Percentiles rank a stretch among this genome's conserved stretches.
Conservation (phyloP, 2,329 filamentous ascomycete genomes). For the Hirsutella minnesotensis region DNA sequence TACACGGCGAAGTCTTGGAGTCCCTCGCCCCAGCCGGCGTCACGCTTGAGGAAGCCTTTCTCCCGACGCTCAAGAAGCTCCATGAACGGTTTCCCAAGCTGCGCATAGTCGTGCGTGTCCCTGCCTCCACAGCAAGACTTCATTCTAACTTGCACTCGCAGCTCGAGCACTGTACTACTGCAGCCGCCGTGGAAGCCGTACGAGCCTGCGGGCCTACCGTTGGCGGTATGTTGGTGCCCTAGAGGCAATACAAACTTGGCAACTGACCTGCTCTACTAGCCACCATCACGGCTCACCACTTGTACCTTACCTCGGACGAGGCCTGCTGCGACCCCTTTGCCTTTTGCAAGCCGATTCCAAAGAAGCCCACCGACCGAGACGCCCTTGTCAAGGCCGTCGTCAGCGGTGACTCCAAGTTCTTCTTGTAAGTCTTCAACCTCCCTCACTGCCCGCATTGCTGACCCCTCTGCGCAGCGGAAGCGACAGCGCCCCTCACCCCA, state of each 20-base stretch:
- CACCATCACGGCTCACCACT: constrained; percentile 79
- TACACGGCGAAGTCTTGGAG: constrained; percentile 69
- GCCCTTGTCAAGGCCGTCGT: constrained; percentile 56
- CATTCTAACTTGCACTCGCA: no score
- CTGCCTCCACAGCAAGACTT: no score
- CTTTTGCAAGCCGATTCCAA: constrained; percentile 71
- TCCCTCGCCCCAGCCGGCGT: constrained; percentile 26
- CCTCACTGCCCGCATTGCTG: not conserved
- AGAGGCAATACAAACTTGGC: no score
- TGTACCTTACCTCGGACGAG: constrained; percentile 54
- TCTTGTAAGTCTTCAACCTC: constrained; percentile 25
- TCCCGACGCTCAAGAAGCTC: constrained; percentile 65
- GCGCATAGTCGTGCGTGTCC: constrained; percentile 28
- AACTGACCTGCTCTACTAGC: not conserved
- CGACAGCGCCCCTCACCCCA: constrained; percentile 54
- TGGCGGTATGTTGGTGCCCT: constrained; percentile 27
- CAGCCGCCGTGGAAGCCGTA: constrained; percentile 69
- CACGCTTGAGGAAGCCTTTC: constrained; percentile 43
- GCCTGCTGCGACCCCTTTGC: constrained; percentile 39
- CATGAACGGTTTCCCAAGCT: constrained; percentile 65
- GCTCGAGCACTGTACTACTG: constrained; percentile 80
- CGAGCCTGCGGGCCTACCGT: constrained; percentile 66
- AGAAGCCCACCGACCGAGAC: constrained; percentile 49
- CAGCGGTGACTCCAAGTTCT: constrained; percentile 53
- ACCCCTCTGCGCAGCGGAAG: constrained; percentile 23